phyloP scores from a whole-genome alignment of 192 early-diverging fungal genomes.

The Coemansia sp. region DNA sequence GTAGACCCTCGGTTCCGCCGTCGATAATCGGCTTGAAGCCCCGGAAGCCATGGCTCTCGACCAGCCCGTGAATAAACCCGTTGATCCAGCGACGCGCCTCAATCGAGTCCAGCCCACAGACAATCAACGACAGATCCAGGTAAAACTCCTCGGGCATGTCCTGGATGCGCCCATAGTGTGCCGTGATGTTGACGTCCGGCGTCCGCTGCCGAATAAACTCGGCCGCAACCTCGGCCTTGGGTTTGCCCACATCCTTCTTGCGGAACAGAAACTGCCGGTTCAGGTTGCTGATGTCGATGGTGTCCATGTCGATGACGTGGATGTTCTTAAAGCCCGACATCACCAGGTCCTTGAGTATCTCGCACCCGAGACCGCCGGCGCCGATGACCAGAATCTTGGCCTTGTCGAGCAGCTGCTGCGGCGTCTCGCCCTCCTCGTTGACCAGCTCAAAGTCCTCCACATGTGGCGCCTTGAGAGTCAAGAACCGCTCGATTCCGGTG shows the following conservation, averaged over 20 bases:
- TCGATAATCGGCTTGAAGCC: constrained; percentile 87
- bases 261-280: constrained; percentile 83
- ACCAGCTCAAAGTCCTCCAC: constrained; percentile 49
- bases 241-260: constrained; percentile 67
- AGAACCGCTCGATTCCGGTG: constrained; percentile 30
- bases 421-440: constrained; percentile 41
- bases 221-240: constrained; percentile 75
- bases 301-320: constrained; percentile 88
- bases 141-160: constrained; percentile 96
- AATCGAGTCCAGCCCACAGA: constrained; percentile 92
- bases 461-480: constrained; percentile 44
- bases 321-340: constrained; percentile 75
- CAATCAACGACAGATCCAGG: constrained; percentile 75
- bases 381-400: constrained; percentile 78
- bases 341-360: constrained; percentile 78
- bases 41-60: constrained; percentile 66
- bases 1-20: constrained; percentile 96
- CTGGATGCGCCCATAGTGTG: constrained; percentile 88
- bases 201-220: constrained; percentile 70
- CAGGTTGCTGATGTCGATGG: constrained; percentile 78
- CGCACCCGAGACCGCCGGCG: constrained; percentile 80
- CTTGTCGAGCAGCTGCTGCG: constrained; percentile 44
- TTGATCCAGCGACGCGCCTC: constrained; percentile 98
- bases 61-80: constrained; percentile 75
- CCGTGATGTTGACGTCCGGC: constrained; percentile 63